Conservation (phyloP, 768 basidiomycete species). For the Tylopilus felleus region DNA sequence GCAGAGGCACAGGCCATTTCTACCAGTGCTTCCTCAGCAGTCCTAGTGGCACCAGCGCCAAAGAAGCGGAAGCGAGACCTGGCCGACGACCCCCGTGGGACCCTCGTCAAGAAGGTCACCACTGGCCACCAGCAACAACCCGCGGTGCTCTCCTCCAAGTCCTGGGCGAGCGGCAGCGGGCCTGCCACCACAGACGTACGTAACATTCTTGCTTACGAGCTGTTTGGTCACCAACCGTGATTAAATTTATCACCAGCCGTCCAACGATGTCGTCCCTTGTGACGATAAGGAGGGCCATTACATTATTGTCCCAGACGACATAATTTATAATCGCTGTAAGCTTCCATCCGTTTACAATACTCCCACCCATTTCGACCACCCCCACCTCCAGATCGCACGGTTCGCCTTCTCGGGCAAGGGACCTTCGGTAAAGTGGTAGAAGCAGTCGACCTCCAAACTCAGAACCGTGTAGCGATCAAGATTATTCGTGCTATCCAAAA, state of each 20-base stretch:
- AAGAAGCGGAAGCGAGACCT: slow-evolving; percentile 85
- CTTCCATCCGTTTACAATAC: slow-evolving; percentile 13
- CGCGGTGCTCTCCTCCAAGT: slow-evolving; percentile 49
- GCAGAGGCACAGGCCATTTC: slow-evolving; percentile 81
- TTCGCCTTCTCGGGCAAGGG: slow-evolving; percentile 89
- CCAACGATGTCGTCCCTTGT: slow-evolving; percentile 69
- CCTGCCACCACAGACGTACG: slow-evolving; percentile 67
- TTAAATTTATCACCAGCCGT: slow-evolving; percentile 43
- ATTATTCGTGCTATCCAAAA: slow-evolving; percentile 98
- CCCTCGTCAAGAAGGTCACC: slow-evolving; percentile 59
- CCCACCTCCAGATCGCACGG: slow-evolving; percentile 72
- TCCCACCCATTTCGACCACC: slow-evolving; percentile 12
- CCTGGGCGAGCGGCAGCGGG: slow-evolving; percentile 66
- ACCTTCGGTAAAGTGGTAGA: slow-evolving; percentile 99
- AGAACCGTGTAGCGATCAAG: slow-evolving; percentile 89
- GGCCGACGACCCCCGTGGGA: slow-evolving; percentile 69
- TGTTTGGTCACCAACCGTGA: slow-evolving; percentile 25
- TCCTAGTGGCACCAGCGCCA: slow-evolving; percentile 62
- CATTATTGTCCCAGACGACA: slow-evolving; percentile 88
- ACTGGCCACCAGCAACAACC: slow-evolving; percentile 49
- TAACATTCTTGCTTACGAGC: slow-evolving; percentile 23
- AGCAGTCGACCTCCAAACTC: slow-evolving; percentile 74
- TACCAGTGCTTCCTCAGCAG: slow-evolving; percentile 58
- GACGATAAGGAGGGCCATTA: slow-evolving; percentile 99
- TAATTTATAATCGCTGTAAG: slow-evolving; percentile 83